A percentile compares a stretch with the other conserved stretches of the same genome.
These are phyloP conservation scores for Thielaviopsis punctulata DNA, from an alignment of 2,329 filamentous ascomycete genomes.

Conservation along the genomic window DNA sequence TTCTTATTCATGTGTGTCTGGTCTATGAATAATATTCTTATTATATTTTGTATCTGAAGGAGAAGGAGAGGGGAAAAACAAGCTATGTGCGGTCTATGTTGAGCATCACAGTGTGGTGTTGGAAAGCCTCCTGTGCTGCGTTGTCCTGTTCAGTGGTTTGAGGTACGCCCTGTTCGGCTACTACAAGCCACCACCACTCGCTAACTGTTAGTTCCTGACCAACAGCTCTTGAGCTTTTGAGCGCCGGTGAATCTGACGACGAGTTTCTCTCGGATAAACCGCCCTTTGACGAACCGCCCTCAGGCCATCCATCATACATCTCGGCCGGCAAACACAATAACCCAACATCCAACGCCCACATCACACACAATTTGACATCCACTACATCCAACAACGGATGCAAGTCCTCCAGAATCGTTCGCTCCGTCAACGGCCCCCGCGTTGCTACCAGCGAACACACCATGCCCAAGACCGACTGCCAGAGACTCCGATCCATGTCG, in stretches of 20 bases:
- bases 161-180: conserved; percentile 21
- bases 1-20: not conserved
- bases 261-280: no score
- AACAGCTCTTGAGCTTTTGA: no score
- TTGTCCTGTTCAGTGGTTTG: not conserved
- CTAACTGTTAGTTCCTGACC: conserved; percentile 23
- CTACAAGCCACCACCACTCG: conserved; percentile 53
- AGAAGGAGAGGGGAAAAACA: no score
- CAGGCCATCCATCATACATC: conserved; percentile 22
- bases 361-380: conserved; percentile 39
- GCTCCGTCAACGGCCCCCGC: conserved; percentile 37
- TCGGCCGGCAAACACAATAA: conserved; percentile 23
- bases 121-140: conserved; percentile 3
- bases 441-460: conserved; percentile 46
- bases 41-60: not conserved
- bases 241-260: no score
- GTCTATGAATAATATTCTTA: not conserved
- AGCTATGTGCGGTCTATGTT: conserved; percentile 3
- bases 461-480: conserved; percentile 45
- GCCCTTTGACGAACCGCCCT: conserved; percentile 17
- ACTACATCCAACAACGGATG: conserved; percentile 43
- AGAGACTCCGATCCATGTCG: conserved; percentile 37
- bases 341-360: conserved; percentile 40
- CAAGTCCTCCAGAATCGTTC: conserved; percentile 36
- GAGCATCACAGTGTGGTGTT: conserved; percentile 9